phyloP scores from a whole-genome alignment of 371 early-diverging fungal genomes.

The Zancudomyces culisetae region DNA sequence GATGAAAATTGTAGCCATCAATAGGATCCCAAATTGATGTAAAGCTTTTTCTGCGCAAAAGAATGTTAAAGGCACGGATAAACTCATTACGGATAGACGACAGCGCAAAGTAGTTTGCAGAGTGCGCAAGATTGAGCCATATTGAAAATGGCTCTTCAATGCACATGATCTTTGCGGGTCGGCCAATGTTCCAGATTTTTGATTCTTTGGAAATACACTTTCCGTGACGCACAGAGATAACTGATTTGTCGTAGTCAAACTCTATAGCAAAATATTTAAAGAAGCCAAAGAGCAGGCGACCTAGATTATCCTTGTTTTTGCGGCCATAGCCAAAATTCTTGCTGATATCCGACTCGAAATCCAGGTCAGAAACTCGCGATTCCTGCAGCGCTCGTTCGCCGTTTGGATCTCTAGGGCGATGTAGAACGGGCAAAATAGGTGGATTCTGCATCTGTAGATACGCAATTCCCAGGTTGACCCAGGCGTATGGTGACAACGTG shows the following conservation, averaged over 20 bases:
- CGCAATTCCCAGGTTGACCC: slow-evolving; percentile 75
- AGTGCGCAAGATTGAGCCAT: slow-evolving; percentile 68
- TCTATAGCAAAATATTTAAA: slow-evolving; percentile 58
- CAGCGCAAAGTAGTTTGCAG: slow-evolving; percentile 57
- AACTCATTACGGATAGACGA: slow-evolving; percentile 58
- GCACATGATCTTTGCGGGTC: slow-evolving; percentile 44
- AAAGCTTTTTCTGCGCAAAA: slow-evolving; percentile 9
- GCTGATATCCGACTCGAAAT: slow-evolving; percentile 51
- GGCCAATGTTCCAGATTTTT: slow-evolving; percentile 59
- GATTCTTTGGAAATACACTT: slow-evolving; percentile 45
- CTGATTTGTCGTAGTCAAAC: slow-evolving; percentile 59
- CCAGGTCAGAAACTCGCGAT: slow-evolving; percentile 13
- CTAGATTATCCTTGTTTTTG: slow-evolving; percentile 51
- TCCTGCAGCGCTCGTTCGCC: not conserved
- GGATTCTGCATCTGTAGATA: slow-evolving; percentile 78
- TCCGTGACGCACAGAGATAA: slow-evolving; percentile 61
- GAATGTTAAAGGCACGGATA: slow-evolving; percentile 38
- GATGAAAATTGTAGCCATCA: no score
- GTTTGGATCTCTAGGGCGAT: slow-evolving; percentile 26
- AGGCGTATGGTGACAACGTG: slow-evolving; percentile 79
- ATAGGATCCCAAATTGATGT: not conserved
- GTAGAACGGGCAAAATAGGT: slow-evolving; percentile 70
- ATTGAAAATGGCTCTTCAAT: slow-evolving; percentile 83
- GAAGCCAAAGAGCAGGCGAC: slow-evolving; percentile 60
- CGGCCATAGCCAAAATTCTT: slow-evolving; percentile 40